Evolutionary conservation across 371 early-diverging fungal species (phyloP), one percentile per base, ranked within the genome.

Genomic region (Rhizopus delemar): DNA sequence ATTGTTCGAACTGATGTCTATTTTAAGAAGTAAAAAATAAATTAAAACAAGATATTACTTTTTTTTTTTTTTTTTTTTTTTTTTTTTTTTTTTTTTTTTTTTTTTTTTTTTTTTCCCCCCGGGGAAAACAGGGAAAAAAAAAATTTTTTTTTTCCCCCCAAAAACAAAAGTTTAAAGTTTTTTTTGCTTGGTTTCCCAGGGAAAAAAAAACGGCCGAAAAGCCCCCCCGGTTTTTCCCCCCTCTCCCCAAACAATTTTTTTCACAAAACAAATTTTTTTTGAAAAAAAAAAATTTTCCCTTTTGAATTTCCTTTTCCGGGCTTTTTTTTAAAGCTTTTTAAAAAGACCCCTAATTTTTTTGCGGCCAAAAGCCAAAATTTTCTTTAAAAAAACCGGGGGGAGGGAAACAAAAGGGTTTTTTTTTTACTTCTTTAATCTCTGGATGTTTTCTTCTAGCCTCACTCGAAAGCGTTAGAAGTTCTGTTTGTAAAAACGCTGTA

Each of bases 391-490:
- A 22, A 22, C 22, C 22, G 22, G 13, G 39, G 8, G 5, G 34
- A 13, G 11, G 28, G 15, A 11, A 5, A 56, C 5, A 3, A 22
- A 2, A 28, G 9, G 31, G 15, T 33, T 33, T 43, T 34, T 9
- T 36, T 49, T 60, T 39, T 73, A 94, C 96, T 80, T 98, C 97
- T 80, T 97, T 97, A 34, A 98, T 91, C 60, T 95, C 94, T 16
- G 96, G 95, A 73, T 96, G 76, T 66, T 95, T 96, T 65, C 91
- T 82, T 56, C 89, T 80, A 4, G 96, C 91, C 71, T 97, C 98
- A 55, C 83, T 90, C 11, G 96, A 92, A 34, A 98, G 83, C n/a
- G 82, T 69, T 51, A 90, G 78, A 46, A 98, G 86, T 71, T 98
- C 98, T 28, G 86, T 84, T 56, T 89, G 87, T 34, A 98, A 81